Percentiles rank a stretch among this genome's conserved stretches.
Evolutionary conservation across 2,329 filamentous ascomycete species (phyloP).

Genomic region (Diplodia seriata): DNA sequence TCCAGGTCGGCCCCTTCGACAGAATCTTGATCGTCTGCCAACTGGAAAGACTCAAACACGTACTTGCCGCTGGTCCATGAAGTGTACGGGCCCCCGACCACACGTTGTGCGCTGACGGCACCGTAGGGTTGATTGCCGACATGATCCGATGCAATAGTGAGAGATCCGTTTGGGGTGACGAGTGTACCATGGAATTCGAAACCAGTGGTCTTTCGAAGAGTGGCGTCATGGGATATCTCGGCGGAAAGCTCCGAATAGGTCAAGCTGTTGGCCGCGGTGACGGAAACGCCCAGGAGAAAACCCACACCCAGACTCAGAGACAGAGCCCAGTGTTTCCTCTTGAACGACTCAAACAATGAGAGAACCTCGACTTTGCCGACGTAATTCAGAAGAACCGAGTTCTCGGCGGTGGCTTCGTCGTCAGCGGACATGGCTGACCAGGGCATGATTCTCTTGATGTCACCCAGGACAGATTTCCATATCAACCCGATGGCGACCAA

Average conservation of each 20-base stretch:
- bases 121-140: background rate
- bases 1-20: background rate
- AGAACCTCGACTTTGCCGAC: background rate
- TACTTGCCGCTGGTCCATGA: background rate
- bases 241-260: background rate
- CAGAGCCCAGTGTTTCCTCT: background rate
- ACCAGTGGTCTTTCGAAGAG: background rate
- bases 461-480: constrained; percentile 6
- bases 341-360: background rate
- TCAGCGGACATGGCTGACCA: background rate
- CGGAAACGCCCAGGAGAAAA: background rate
- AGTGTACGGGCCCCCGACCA: background rate
- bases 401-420: background rate
- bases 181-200: constrained; percentile 1
- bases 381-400: constrained; percentile 2
- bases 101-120: background rate
- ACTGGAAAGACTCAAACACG: background rate
- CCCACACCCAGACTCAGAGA: background rate
- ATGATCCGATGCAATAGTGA: background rate
- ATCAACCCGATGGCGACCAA: background rate
- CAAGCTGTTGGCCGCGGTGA: background rate
- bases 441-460: constrained; percentile 8
- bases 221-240: background rate
- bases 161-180: background rate
- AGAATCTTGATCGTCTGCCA: background rate